These are phyloP conservation scores for Aegilops longissima DNA, from an alignment of 176 grass and related monocot genomes.

Conservation along the genomic window DNA sequence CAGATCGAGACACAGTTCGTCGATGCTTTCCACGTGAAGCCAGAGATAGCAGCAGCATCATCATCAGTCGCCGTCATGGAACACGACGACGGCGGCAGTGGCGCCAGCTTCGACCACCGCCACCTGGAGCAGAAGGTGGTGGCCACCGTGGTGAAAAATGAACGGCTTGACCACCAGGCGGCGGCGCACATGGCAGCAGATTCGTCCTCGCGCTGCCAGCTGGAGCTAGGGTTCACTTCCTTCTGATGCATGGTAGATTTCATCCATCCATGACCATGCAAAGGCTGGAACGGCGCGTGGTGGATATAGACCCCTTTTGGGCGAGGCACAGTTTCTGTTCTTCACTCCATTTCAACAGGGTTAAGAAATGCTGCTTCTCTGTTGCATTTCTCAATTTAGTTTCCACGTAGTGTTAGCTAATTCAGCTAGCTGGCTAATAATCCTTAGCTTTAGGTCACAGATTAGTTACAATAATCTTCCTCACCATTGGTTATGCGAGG, in stretches of 20 bases:
- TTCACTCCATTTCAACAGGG: background rate
- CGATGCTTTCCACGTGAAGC: constrained; percentile 15
- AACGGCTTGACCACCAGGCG: background rate
- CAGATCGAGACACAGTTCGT: constrained; percentile 25
- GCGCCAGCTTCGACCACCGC: background rate
- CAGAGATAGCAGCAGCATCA: background rate
- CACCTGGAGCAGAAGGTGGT: background rate
- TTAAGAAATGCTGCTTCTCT: background rate
- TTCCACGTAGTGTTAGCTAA: background rate
- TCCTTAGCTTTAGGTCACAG: background rate
- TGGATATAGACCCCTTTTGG: background rate
- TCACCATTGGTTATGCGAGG: background rate
- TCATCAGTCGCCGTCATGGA: background rate
- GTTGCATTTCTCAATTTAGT: constrained; percentile 15
- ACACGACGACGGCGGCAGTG: background rate
- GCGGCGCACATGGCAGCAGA: constrained; percentile 13
- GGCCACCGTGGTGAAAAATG: background rate
- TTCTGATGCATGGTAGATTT: constrained; percentile 34
- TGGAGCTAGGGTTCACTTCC: constrained; percentile 41
- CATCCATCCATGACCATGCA: constrained; percentile 34
- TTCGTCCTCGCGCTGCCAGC: constrained; percentile 1
- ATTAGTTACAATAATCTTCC: background rate
- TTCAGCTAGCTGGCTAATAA: background rate
- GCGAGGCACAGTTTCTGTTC: background rate
- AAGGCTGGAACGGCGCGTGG: constrained; percentile 4